Evolutionary conservation across 148 eudicot genomes (phyloP), one percentile per base, ranked within the genome.

Genomic region (Camellia lanceoleosa): DNA sequence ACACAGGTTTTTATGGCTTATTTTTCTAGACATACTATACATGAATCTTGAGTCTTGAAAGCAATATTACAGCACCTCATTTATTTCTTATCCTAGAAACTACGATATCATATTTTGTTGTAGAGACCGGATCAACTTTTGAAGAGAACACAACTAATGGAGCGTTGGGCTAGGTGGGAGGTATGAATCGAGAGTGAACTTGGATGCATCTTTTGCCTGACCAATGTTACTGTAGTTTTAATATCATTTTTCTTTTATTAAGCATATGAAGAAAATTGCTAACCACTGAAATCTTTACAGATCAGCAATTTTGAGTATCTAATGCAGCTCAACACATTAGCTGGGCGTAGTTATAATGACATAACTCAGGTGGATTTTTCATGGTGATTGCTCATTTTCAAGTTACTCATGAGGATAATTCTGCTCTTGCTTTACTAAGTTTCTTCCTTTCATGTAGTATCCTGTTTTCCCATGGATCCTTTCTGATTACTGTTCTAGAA

Each of bases 121-220:
- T 80, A 97, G 99, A 90, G 95, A 86, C 99, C 99, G 30, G 98
- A 97, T 78, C 97, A 91, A 80, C 98, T 97, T 84, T 82, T 97
- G 74, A 92, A 97, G 79, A 90, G 98, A 86, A 94, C 92, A 87
- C 99, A 94, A 79, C 94, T 97, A 62, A 97, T 92, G 98, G 99
- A 97, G 85, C 95, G 99, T 83, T 97, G 99, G 99, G 94, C 97
- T 82, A 89, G 97, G 83, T 86, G 98, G 94, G 99, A 97, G 99
- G 99, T 97, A 89, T 62, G 80, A 73, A 77, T 56, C 56, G 6
- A 77, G 7, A 78, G 54, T 80, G 61, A 68, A 54, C 44, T 77
- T 23, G 16, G 61, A 65, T 66, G 18, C 15, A 20, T 46, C n/a
- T 44, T 61, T 76, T 42, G 46, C 59, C 47, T 56, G 30, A 55